Percentiles rank a stretch among this genome's conserved stretches.
These are phyloP conservation scores for Arabis hirsuta DNA, from an alignment of 345 rosid species.

Conservation along the genomic window DNA sequence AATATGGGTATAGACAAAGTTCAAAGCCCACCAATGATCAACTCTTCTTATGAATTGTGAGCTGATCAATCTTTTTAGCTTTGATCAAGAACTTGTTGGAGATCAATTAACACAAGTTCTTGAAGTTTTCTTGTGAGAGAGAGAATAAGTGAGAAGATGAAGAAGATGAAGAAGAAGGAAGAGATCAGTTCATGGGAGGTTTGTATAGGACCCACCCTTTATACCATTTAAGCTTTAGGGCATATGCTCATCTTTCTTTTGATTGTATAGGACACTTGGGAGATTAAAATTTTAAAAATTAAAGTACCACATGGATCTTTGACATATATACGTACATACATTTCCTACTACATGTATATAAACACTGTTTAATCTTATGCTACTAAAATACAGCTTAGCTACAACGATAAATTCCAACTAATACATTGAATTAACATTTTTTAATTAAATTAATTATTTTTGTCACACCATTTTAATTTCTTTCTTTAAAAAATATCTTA, in stretches of 20 bases:
- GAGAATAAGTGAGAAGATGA: conserved; percentile 12
- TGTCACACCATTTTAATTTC: neutral
- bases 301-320: conserved; percentile 39
- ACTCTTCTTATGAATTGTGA: conserved; percentile 17
- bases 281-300: neutral
- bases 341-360: conserved; percentile 29
- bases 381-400: conserved; percentile 36
- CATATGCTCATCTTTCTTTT: conserved; percentile 33
- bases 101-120: conserved; percentile 11
- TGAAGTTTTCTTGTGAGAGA: conserved; percentile 22
- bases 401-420: conserved; percentile 36
- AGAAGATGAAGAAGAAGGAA: conserved; percentile 17
- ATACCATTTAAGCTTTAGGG: conserved; percentile 42
- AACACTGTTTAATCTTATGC: conserved; percentile 25
- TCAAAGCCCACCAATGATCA: conserved; percentile 24
- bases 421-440: conserved; percentile 20
- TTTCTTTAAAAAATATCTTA: neutral
- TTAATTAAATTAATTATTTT: neutral
- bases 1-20: neutral
- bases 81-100: conserved; percentile 7
- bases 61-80: neutral
- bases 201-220: conserved; percentile 44
- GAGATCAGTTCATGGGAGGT: conserved; percentile 40
- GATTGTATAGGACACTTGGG: conserved; percentile 34
- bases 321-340: conserved; percentile 21